Conservation (phyloP, 1,139 yeast species). For the Barnettozyma hawaiiensis region DNA sequence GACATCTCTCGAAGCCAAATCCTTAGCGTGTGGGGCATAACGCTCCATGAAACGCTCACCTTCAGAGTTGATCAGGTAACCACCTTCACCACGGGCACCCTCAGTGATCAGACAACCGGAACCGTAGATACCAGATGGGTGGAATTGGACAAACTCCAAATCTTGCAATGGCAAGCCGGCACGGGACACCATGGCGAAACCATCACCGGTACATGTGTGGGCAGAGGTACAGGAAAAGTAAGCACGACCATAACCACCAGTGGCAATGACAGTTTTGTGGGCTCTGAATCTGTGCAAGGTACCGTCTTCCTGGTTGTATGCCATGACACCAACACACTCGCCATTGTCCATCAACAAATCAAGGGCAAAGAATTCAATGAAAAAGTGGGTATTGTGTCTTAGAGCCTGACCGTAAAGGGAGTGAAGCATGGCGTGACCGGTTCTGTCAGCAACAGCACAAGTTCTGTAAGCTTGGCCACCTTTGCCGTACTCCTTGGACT, state of each 20-base stretch:
- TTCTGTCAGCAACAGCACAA: slow-evolving; percentile 98
- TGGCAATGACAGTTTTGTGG: slow-evolving; percentile 92
- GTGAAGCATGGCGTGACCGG: slow-evolving; percentile 96
- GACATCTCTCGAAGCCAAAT: slow-evolving; percentile 96
- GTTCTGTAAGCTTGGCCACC: slow-evolving; percentile 99
- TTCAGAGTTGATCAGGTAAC: slow-evolving; percentile 88
- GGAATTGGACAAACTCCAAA: slow-evolving; percentile 97
- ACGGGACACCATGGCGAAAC: slow-evolving; percentile 96
- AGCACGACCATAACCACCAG: slow-evolving; percentile 99
- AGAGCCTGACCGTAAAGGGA: slow-evolving; percentile 95
- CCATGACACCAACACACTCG: slow-evolving; percentile 93
- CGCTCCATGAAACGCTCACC: slow-evolving; percentile 99
- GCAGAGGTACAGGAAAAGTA: slow-evolving; percentile 99
- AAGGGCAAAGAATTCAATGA: slow-evolving; percentile 94
- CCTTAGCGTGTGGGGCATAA: slow-evolving; percentile 98
- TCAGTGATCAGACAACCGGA: slow-evolving; percentile 98
- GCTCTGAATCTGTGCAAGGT: slow-evolving; percentile 97
- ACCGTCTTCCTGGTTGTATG: slow-evolving; percentile 98
- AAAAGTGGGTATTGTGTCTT: slow-evolving; percentile 95
- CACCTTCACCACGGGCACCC: slow-evolving; percentile 99
- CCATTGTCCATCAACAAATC: slow-evolving; percentile 95
- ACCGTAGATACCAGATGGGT: slow-evolving; percentile 98
- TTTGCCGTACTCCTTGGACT: slow-evolving; percentile 89
- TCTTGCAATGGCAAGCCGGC: slow-evolving; percentile 98
- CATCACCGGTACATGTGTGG: slow-evolving; percentile 99